These are phyloP conservation scores for Marchantia paleacea DNA, from an alignment of 225 moss, liverwort and hornwort genomes.

Conservation along the genomic window DNA sequence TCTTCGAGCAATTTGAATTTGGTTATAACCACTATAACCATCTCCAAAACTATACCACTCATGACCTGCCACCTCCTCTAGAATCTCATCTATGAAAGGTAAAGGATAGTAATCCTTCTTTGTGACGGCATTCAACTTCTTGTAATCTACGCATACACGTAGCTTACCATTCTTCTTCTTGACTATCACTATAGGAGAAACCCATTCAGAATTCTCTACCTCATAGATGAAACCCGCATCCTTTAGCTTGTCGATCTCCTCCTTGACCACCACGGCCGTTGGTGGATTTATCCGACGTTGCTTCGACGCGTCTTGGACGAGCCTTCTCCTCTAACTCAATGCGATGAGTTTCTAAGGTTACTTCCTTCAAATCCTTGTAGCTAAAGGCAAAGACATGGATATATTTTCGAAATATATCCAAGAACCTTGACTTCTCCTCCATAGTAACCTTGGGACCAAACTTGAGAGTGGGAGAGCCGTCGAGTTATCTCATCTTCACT, in stretches of 20 bases:
- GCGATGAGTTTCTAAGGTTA: neutral
- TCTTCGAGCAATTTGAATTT: neutral
- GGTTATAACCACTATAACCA: neutral
- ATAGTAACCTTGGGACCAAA: too few relatives aligned
- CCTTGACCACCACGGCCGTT: conserved; percentile 5
- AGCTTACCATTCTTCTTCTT: conserved; percentile 12
- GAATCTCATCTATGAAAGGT: neutral
- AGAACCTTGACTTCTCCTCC: too few relatives aligned
- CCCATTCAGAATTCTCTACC: conserved; percentile 16
- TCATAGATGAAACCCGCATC: conserved; percentile 2
- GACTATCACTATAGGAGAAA: conserved; percentile 7
- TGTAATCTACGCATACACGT: neutral
- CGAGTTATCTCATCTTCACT: too few relatives aligned
- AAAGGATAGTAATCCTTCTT: conserved; percentile 3
- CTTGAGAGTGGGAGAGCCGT: too few relatives aligned
- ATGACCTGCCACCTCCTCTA: conserved; percentile 10
- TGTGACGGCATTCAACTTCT: neutral
- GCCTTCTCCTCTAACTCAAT: neutral
- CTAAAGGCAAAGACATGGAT: neutral
- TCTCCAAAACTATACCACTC: conserved; percentile 14
- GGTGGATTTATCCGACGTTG: conserved; percentile 3
- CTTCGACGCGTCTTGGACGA: neutral
- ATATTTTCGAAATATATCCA: too few relatives aligned
- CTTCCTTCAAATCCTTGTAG: neutral
- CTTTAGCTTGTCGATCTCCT: neutral